Evolutionary conservation across 305 asterid genomes (phyloP), one percentile per base, ranked within the genome.

Genomic region (Andrographis paniculata): DNA sequence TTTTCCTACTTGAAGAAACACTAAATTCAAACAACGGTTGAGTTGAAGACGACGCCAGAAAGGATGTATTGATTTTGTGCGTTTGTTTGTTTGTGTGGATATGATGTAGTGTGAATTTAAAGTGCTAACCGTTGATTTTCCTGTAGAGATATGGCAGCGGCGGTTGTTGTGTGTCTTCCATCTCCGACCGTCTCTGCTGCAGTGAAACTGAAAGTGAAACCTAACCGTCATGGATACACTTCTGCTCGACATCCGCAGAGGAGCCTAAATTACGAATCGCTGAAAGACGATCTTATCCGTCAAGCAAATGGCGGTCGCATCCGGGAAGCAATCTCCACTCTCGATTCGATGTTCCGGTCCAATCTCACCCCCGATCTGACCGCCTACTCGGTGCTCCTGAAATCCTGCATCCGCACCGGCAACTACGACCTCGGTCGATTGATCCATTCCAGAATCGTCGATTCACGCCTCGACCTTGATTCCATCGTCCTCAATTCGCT

Each of bases 381-480:
- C 41, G 55, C 78, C 75, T 82, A 68, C 78, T 69, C 95, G 49
- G 71, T 77, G 13, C 83, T 89, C 65, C 94, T 89, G 78, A 85
- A 89, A 52, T 76, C 93, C 66, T 85, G 95, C 75, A 85, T 89
- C 63, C 70, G 95, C 9, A 69, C 79, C 35, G 77, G 87, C 2
- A 89, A 74, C 60, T 66, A 79, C 54, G 61, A 64, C n/a, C 51
- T 76, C n/a, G 95, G 95, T 0, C 67, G 67, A 35, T 23, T 56
- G 17, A 22, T 85, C 19, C 97, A 89, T 59, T 71, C 83, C 45
- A 77, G 62, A 37, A 55, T 89, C 51, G 10, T 4, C 1, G 65
- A 65, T 3, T 82, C 94, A 0, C 24, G 55, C 1, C 47, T 85
- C 44, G 59, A 67, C 35, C 83, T 78, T 14, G 95, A 89, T 41